Percentiles rank a stretch among this genome's conserved stretches.
Evolutionary conservation across 352 stramenopile species (phyloP).

Genomic region (Phytophthora sp.): DNA sequence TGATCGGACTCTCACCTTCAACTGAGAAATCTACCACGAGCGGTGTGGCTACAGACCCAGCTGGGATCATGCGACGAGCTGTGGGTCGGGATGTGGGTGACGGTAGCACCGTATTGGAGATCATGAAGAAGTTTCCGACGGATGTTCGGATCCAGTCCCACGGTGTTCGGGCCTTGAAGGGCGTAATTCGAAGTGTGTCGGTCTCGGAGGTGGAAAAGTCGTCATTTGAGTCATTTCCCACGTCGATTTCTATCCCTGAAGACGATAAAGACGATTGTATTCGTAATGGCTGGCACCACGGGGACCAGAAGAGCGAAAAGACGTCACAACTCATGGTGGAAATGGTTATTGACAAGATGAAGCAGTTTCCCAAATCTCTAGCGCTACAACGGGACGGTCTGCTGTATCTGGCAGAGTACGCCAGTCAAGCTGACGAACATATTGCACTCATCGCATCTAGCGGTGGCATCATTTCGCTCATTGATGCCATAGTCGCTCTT

Average conservation of each 20-base stretch:
- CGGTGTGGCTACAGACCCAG: slow-evolving; percentile 37
- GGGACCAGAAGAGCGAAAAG: slow-evolving; percentile 3
- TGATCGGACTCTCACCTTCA: background rate
- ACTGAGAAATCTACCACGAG: background rate
- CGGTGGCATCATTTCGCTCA: slow-evolving; percentile 50
- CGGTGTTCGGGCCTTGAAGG: slow-evolving; percentile 54
- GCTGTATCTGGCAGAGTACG: slow-evolving; percentile 50
- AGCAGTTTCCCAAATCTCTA: slow-evolving; percentile 38
- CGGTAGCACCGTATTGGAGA: slow-evolving; percentile 46
- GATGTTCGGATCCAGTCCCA: slow-evolving; percentile 56
- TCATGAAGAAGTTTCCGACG: slow-evolving; percentile 52
- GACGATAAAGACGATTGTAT: background rate
- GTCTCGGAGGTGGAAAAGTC: background rate
- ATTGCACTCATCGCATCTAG: slow-evolving; percentile 45
- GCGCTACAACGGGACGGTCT: slow-evolving; percentile 58
- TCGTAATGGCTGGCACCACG: background rate
- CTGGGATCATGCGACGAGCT: slow-evolving; percentile 58
- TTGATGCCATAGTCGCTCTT: slow-evolving; percentile 55
- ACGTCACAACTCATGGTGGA: slow-evolving; percentile 33
- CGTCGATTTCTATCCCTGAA: background rate
- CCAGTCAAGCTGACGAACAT: slow-evolving; percentile 27
- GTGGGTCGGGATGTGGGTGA: slow-evolving; percentile 53
- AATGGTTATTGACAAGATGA: slow-evolving; percentile 55
- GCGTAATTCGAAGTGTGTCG: slow-evolving; percentile 36
- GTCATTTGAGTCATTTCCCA: background rate